Percentiles rank a stretch among this genome's conserved stretches.
Evolutionary conservation across 2,329 filamentous ascomycete species (phyloP).

Genomic region (Ascomycota sp.): DNA sequence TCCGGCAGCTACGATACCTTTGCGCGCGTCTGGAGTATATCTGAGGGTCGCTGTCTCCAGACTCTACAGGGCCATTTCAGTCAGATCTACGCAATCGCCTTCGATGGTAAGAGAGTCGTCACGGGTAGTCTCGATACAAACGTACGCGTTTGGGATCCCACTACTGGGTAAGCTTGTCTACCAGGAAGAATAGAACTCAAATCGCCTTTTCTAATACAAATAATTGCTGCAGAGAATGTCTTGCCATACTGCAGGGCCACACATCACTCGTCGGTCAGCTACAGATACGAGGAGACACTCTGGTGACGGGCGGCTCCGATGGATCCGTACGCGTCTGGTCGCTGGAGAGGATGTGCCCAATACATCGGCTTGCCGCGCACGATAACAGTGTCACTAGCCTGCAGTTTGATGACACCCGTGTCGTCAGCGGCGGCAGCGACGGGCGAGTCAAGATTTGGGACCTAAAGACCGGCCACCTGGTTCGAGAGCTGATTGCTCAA

Average conservation of each 20-base stretch:
- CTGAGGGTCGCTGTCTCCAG: constrained; percentile 74
- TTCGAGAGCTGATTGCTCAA: constrained; percentile 74
- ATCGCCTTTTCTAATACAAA: too few relatives aligned
- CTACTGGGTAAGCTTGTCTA: constrained; percentile 41
- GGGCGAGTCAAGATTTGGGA: constrained; percentile 98
- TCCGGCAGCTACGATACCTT: constrained; percentile 96
- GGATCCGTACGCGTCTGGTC: constrained; percentile 95
- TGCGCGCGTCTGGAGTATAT: constrained; percentile 93
- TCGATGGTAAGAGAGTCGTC: constrained; percentile 79
- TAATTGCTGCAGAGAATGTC: constrained; percentile 34
- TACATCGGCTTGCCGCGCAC: constrained; percentile 84
- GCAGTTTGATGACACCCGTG: constrained; percentile 87
- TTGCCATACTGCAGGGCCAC: constrained; percentile 85
- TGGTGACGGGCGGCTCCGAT: constrained; percentile 90
- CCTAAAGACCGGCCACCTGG: constrained; percentile 69
- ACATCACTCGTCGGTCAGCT: constrained; percentile 91
- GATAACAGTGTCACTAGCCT: constrained; percentile 96
- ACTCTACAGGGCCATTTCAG: constrained; percentile 89
- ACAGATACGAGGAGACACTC: constrained; percentile 81
- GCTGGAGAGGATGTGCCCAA: constrained; percentile 67
- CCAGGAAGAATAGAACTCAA: too few relatives aligned
- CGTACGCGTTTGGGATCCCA: constrained; percentile 87
- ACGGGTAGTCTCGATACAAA: constrained; percentile 93
- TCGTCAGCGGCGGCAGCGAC: constrained; percentile 88
- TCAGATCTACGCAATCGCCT: constrained; percentile 96